Evolutionary conservation across 768 basidiomycete species (phyloP), one percentile per base, ranked within the genome.

Genomic region (Mycena indigotica): DNA sequence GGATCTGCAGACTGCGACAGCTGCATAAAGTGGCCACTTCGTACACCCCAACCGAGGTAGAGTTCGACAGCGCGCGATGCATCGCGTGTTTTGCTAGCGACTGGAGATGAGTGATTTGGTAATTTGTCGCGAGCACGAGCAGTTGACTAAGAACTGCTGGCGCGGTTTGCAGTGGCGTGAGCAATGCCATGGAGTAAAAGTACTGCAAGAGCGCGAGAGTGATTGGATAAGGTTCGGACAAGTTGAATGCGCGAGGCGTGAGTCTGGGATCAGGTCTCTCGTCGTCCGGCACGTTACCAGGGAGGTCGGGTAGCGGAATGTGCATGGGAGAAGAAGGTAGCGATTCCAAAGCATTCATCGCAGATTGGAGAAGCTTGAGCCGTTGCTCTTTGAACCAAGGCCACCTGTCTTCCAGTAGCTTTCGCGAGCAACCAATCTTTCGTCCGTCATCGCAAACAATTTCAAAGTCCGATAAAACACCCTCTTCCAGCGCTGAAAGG

Each of bases 21-120:
- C 86, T 91, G 67, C 93, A 94, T 3, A 98, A 75, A 2, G 95
- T 96, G 8, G 95, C 93, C 10, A 97, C 94, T 70, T 97, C 95
- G 69, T 98, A 98, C 41, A 98, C 89, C 25, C 90, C 91, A 19
- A 95, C 91, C 25, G 91, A 92, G 13, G 89, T 92, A 26, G 85
- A 83, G 66, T 92, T 91, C 28, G 88, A 89, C 28, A 98, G 73
- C 16, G 89, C 84, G 21, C 88, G 85, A 68, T 98, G 96, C 87
- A 98, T 92, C 4, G 94, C 92, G 70, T 98, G 95, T 64, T 90
- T 90, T n/a, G 93, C 92, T 21, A 95, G 77, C 5, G 76, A 77
- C 62, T 87, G 84, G 19, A 99, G 76, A 68, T 95, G 86, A 2
- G 79, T 69, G 52, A 97, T 79, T 38, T 85, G 77, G 72, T 98